These are phyloP conservation scores for Exophiala sp. DNA, from an alignment of 2,329 filamentous ascomycete species.

Conservation along the genomic window DNA sequence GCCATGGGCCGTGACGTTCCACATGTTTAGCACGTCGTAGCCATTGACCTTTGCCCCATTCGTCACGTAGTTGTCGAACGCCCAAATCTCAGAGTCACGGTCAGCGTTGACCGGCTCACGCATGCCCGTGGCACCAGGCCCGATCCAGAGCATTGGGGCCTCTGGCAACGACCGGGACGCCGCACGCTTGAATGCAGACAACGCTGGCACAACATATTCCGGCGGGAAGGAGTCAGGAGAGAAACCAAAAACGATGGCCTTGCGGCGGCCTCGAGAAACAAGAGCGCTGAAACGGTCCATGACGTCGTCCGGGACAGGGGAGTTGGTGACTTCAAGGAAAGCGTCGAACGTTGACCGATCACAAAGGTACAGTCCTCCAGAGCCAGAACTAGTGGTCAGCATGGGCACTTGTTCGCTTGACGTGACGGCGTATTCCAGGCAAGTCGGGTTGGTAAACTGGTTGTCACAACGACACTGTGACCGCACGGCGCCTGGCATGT, in stretches of 20 bases:
- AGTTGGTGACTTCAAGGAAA: constrained; percentile 35
- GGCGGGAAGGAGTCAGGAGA: constrained; percentile 34
- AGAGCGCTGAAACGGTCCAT: too few relatives aligned
- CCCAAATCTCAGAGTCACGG: constrained; percentile 36
- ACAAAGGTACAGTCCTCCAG: background rate
- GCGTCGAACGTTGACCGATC: background rate
- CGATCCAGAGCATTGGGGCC: constrained; percentile 41
- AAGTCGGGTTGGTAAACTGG: constrained; percentile 37
- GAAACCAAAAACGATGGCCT: constrained; percentile 15
- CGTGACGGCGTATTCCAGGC: constrained; percentile 27
- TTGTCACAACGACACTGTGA: constrained; percentile 37
- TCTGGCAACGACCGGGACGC: constrained; percentile 35
- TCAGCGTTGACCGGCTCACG: constrained; percentile 33
- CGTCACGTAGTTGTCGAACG: constrained; percentile 36
- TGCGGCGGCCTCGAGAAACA: too few relatives aligned
- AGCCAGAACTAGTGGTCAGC: background rate
- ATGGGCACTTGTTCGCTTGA: constrained; percentile 30
- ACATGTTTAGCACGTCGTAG: constrained; percentile 41
- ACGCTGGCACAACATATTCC: constrained; percentile 31
- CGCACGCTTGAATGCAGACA: constrained; percentile 39
- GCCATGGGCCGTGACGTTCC: constrained; percentile 41
- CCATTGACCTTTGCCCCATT: constrained; percentile 33
- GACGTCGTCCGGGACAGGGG: constrained; percentile 9
- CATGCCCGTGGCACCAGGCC: constrained; percentile 37
- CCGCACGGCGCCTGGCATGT: constrained; percentile 33